Evolutionary conservation across 768 basidiomycete species (phyloP).

Genomic region (Mycena pura): DNA sequence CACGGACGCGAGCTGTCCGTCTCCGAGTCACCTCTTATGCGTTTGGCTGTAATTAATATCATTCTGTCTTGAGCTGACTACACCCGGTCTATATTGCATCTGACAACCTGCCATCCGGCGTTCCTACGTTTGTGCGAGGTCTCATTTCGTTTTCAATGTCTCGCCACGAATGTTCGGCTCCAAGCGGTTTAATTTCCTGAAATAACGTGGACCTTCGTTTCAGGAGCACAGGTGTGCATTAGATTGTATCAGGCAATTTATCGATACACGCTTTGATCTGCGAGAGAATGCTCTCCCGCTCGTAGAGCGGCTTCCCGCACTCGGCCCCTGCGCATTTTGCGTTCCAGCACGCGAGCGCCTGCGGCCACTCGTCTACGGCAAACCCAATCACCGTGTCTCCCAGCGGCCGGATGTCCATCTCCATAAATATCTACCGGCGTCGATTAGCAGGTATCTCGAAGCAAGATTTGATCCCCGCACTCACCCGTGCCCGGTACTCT

Average conservation of each 20-base stretch:
- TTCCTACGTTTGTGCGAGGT: too few species aligned
- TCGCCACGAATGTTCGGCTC: not conserved
- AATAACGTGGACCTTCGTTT: not conserved
- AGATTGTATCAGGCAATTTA: constrained; percentile 11
- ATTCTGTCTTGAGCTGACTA: too few species aligned
- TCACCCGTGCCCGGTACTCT: constrained; percentile 23
- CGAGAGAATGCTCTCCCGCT: constrained; percentile 7
- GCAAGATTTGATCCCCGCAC: too few species aligned
- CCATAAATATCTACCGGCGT: constrained; percentile 35
- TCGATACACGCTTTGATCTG: constrained; percentile 14
- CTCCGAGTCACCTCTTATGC: too few species aligned
- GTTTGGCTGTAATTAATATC: too few species aligned
- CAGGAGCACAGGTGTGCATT: not conserved
- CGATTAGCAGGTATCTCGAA: too few species aligned
- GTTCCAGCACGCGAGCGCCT: constrained; percentile 54
- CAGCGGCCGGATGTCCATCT: constrained; percentile 52
- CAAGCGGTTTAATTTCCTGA: not conserved
- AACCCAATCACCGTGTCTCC: constrained; percentile 50
- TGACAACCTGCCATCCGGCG: too few species aligned
- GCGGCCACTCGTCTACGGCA: constrained; percentile 49
- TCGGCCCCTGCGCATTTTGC: constrained; percentile 28
- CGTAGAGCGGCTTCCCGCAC: constrained; percentile 10
- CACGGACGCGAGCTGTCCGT: too few species aligned
- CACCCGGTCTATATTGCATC: too few species aligned
- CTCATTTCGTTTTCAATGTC: too few species aligned